Evolutionary conservation across 345 rosid genomes (phyloP), one percentile per base, ranked within the genome.

Genomic region (Citrus reticulata): DNA sequence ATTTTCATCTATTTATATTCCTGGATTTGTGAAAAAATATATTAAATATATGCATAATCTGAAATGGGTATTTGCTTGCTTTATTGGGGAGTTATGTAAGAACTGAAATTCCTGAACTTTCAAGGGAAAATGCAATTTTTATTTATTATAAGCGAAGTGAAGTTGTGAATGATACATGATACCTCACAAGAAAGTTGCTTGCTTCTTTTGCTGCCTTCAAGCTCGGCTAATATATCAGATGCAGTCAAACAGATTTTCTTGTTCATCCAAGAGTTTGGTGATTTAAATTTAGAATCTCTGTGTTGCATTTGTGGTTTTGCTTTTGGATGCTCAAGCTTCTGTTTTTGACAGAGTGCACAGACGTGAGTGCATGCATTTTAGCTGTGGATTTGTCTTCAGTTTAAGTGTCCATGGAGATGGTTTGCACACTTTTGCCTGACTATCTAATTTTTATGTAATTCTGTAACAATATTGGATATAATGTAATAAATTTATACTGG

Each of bases 311-410:
- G 27, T 65, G 54, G 22, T 65, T 2, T 51, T 64, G 40, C 11
- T 63, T 74, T 65, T 11, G 64, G 40, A 77, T 25, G 29, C 59
- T 78, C 35, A 20, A 34, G 71, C 51, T 79, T 80, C 57, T 69
- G 20, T 39, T 77, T 61, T 76, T 78, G 83, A 73, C 64, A 77
- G 73, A 66, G 68, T 37, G 25, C 79, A 78, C 37, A 35, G 37
- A 35, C 7, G 5, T 35, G 37, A 35, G 37, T 37, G 30, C 79
- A 78, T 73, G 55, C 78, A 73, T 82, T 66, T 58, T 76, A 58
- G 25, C 78, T 55, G 71, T 71, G 68, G 70, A 85, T 75, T 40
- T 40, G 40, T 40, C 13, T 40, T 40, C 11, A 2, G 13, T 40
- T 40, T 40, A 40, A 9, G 46, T 40, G 46, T 40, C 46, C 46